Percentiles rank a stretch among this genome's conserved stretches.
Evolutionary conservation across 345 rosid genomes (phyloP).

Genomic region (Eucalyptus grandis): DNA sequence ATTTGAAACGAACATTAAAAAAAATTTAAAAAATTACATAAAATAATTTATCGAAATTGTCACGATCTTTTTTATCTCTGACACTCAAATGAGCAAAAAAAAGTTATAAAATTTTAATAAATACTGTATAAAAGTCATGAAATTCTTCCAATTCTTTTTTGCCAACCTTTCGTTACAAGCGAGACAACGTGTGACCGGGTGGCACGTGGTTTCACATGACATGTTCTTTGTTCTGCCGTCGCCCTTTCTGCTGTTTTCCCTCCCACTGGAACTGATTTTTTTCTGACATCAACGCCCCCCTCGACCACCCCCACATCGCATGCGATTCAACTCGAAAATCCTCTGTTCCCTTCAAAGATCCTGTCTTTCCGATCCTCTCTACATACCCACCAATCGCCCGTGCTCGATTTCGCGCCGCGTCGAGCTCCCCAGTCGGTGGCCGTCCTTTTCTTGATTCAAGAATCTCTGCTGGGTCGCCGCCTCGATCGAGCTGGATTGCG

Average conservation of each 20-base stretch:
- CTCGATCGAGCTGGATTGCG: not conserved
- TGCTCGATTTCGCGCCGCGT: not conserved
- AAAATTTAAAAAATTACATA: too few species aligned
- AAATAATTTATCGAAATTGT: too few species aligned
- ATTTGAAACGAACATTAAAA: accelerated
- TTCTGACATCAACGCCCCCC: not conserved
- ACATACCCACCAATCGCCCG: not conserved
- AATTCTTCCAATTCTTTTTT: not conserved
- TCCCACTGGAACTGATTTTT: not conserved
- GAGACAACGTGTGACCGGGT: not conserved
- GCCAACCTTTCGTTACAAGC: not conserved
- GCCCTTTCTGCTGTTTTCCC: not conserved
- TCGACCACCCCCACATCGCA: not conserved
- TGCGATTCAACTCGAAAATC: not conserved
- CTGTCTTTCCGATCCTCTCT: not conserved
- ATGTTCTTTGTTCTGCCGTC: not conserved
- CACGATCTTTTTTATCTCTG: too few species aligned
- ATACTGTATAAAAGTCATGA: too few species aligned
- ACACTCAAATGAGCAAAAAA: too few species aligned
- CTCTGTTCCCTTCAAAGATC: not conserved
- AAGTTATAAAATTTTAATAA: too few species aligned
- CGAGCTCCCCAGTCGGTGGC: not conserved
- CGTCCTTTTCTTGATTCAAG: not conserved
- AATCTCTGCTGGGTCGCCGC: not conserved
- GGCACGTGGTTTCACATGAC: not conserved